These are phyloP conservation scores for Boletus vinaceobasis DNA, from an alignment of 768 basidiomycete species.

Conservation along the genomic window DNA sequence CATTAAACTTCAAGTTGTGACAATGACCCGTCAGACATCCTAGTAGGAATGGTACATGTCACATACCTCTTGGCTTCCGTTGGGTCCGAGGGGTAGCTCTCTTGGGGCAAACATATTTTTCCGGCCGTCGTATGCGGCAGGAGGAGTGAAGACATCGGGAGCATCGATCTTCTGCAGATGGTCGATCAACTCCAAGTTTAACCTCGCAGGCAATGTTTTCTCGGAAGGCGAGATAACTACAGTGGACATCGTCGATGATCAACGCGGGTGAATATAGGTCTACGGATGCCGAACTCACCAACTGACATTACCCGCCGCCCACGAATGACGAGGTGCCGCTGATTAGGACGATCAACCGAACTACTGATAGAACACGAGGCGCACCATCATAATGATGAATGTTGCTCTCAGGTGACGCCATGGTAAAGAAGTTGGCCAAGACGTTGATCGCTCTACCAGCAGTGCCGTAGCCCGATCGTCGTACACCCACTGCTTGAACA, in stretches of 20 bases:
- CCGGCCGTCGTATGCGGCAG: slow-evolving; percentile 73
- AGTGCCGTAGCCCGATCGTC: slow-evolving; percentile 59
- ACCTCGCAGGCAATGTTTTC: slow-evolving; percentile 59
- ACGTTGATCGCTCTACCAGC: slow-evolving; percentile 46
- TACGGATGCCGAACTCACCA: slow-evolving; percentile 9
- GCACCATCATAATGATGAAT: slow-evolving; percentile 81
- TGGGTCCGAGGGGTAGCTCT: slow-evolving; percentile 56
- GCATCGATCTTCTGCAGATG: slow-evolving; percentile 56
- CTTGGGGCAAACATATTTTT: slow-evolving; percentile 71
- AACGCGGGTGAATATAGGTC: neutral
- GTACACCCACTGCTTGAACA: slow-evolving; percentile 60
- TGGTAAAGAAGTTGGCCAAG: slow-evolving; percentile 60
- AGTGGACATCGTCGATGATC: slow-evolving; percentile 10
- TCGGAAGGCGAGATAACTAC: slow-evolving; percentile 66
- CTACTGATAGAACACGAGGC: slow-evolving; percentile 32
- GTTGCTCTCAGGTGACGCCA: slow-evolving; percentile 54
- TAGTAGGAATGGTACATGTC: neutral
- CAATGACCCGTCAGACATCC: slow-evolving; percentile 1
- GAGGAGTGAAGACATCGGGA: slow-evolving; percentile 68
- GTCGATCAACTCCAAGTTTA: slow-evolving; percentile 70
- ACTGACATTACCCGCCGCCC: slow-evolving; percentile 13
- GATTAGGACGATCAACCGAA: slow-evolving; percentile 22
- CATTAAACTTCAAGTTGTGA: slow-evolving; percentile 50
- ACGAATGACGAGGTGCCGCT: neutral
- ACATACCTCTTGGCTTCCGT: slow-evolving; percentile 50